Percentiles rank a stretch among this genome's conserved stretches.
phyloP scores from a whole-genome alignment of 2,329 filamentous ascomycete species.

The Aspergillus fumigatiaffinis region DNA sequence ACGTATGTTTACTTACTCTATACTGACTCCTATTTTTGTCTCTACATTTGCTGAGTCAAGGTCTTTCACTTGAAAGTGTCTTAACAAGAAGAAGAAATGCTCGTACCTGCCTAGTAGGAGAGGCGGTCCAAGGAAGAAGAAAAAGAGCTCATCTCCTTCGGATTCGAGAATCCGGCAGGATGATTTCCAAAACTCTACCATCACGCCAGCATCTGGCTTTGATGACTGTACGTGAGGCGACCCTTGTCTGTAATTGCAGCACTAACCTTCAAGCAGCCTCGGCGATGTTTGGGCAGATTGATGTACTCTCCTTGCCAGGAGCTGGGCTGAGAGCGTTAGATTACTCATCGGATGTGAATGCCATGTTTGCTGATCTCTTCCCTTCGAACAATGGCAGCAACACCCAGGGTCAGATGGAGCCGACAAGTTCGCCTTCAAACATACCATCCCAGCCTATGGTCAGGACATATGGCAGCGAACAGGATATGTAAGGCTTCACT shows the following conservation, averaged over 20 bases:
- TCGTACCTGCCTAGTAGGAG: slow-evolving; percentile 43
- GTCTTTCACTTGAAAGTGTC: slow-evolving; percentile 29
- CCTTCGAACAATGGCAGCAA: slow-evolving; percentile 19
- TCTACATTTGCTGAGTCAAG: slow-evolving; percentile 6
- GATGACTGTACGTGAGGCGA: slow-evolving; percentile 28
- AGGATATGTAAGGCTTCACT: slow-evolving; percentile 34
- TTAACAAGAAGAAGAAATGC: slow-evolving; percentile 38
- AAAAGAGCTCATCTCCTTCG: slow-evolving; percentile 22
- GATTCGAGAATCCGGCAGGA: slow-evolving; percentile 19
- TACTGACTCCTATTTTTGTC: neutral
- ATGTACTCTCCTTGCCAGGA: slow-evolving; percentile 38
- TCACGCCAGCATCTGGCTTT: slow-evolving; percentile 23
- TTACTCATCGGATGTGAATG: slow-evolving; percentile 33
- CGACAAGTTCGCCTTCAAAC: slow-evolving; percentile 25
- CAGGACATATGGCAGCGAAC: slow-evolving; percentile 38
- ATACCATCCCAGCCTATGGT: slow-evolving; percentile 28
- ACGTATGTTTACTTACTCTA: slow-evolving; percentile 28
- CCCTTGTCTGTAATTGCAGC: neutral
- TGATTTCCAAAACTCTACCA: slow-evolving; percentile 16
- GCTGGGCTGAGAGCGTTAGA: slow-evolving; percentile 40
- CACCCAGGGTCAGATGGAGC: slow-evolving; percentile 25
- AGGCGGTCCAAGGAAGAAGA: slow-evolving; percentile 43
- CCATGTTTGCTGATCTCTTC: slow-evolving; percentile 38
- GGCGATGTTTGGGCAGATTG: slow-evolving; percentile 39
- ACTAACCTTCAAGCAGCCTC: slow-evolving; percentile 24